Evolutionary conservation across 805 yeast genomes (phyloP).

Genomic region (Candida montana): DNA sequence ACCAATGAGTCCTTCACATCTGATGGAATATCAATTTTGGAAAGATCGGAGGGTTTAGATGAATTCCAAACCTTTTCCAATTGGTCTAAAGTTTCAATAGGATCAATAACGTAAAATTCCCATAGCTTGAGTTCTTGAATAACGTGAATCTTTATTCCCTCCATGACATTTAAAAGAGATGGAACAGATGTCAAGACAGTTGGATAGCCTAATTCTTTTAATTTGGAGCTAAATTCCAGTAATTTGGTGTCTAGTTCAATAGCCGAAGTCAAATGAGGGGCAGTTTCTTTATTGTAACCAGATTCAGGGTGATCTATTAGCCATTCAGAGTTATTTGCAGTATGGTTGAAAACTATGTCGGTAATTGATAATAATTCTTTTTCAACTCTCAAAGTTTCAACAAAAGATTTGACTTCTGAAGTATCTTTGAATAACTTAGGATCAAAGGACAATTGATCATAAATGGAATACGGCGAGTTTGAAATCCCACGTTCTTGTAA

Average conservation of each 20-base stretch:
- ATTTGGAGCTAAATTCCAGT: conserved; percentile 54
- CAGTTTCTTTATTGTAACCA: conserved; percentile 81
- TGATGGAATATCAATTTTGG: conserved; percentile 39
- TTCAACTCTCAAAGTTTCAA: conserved; percentile 43
- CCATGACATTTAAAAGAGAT: conserved; percentile 59
- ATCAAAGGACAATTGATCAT: conserved; percentile 79
- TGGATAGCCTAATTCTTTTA: conserved; percentile 59
- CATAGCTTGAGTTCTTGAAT: conserved; percentile 65
- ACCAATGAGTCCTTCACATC: conserved; percentile 34
- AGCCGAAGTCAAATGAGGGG: conserved; percentile 84
- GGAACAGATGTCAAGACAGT: conserved; percentile 41
- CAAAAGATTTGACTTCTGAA: conserved; percentile 48
- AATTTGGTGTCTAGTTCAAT: conserved; percentile 75
- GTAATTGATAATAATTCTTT: conserved; percentile 72
- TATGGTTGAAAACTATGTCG: conserved; percentile 92
- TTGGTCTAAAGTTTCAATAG: conserved; percentile 33
- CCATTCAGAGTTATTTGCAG: conserved; percentile 90
- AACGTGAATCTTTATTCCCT: conserved; percentile 65
- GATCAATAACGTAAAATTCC: conserved; percentile 82
- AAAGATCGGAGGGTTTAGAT: conserved; percentile 9
- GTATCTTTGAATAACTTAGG: conserved; percentile 51
- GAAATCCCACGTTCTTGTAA: conserved; percentile 85
- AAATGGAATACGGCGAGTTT: conserved; percentile 89
- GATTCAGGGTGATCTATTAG: conserved; percentile 79
- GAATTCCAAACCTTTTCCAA: conserved; percentile 35